These are phyloP conservation scores for Trypanosoma scelopori DNA, from an alignment of 208 protist genomes.

Conservation along the genomic window DNA sequence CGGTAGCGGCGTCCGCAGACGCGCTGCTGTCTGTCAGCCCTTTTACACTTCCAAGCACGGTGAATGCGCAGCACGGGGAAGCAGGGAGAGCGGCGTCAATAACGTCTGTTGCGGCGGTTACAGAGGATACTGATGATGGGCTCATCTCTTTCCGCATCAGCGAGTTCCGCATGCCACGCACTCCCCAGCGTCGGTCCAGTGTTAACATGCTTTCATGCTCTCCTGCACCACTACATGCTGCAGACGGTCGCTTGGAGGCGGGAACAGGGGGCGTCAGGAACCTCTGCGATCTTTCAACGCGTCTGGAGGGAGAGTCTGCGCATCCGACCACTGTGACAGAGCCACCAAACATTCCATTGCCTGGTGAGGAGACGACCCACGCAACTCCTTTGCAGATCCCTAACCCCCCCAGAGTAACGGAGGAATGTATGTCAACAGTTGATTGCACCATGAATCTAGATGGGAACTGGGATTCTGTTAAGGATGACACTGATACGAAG, in stretches of 20 bases:
- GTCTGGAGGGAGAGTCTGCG: too few relatives aligned
- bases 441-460: too few relatives aligned
- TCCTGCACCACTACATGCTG: not conserved
- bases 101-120: not conserved
- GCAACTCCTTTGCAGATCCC: too few relatives aligned
- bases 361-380: too few relatives aligned
- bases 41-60: slow-evolving; percentile 7
- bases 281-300: too few relatives aligned
- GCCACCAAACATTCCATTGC: too few relatives aligned
- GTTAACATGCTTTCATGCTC: not conserved
- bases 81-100: not conserved
- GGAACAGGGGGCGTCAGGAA: too few relatives aligned
- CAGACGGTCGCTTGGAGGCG: not conserved
- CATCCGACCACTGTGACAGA: too few relatives aligned
- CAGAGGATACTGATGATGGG: slow-evolving; percentile 5
- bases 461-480: too few relatives aligned
- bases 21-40: not conserved
- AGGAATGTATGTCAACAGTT: too few relatives aligned
- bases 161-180: slow-evolving; percentile 27
- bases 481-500: too few relatives aligned
- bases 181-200: slow-evolving; percentile 13
- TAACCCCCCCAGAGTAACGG: too few relatives aligned
- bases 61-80: not conserved
- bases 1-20: not conserved
- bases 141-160: slow-evolving; percentile 18